Base-by-base conservation (phyloP, 805 yeast species). In the Torulaspora gathmanii region DNA sequence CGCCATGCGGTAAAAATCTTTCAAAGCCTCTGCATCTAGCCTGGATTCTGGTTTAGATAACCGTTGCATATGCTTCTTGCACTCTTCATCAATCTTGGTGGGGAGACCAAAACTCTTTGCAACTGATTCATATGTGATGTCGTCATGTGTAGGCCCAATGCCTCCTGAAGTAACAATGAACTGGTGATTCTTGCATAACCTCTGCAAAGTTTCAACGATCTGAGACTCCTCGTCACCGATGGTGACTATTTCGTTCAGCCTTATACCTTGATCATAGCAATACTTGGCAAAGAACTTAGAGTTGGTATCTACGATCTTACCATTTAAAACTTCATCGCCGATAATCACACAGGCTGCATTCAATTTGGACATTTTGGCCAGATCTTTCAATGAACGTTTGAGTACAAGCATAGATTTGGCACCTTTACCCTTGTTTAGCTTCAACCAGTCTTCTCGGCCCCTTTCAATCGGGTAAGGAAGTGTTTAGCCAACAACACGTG, bases 131-230 rank as follows among this genome's bases (percentile, higher is more conserved):
- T 88, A 88, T 0, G 95, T 87, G 49, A 88, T 83, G 61, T 88
- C 96, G 60, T 88, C 96, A 55, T 87, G 95, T 0, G 96, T 88
- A 4, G 95, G 86, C 0, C 96, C 96, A 47, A 88, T 86, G 0
- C 79, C 74, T 5, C 76, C 75, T 3, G 70, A 74, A 1, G 95
- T 86, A 17, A 85, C 76, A 6, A 85, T 73, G 35, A 86, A 73
- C 57, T 84, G 88, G 53, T 79, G 81, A 35, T 70, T 67, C n/a
- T 70, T 62, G 16, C 67, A 53, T 36, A 82, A 64, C 9, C 66
- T 56, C 25, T 60, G 63, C 17, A 85, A 63, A 0, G 81, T 75
- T 11, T 71, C 71, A 1, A 72, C 66, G 35, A 88, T 88, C 45
- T 85, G 93, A 1, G 65, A 57, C 44, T 73, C 75, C 35, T 83